A percentile compares a stretch with the other conserved stretches of the same genome.
phyloP scores from a whole-genome alignment of 1,284 basidiomycete genomes.

The Wallemia hederae region DNA sequence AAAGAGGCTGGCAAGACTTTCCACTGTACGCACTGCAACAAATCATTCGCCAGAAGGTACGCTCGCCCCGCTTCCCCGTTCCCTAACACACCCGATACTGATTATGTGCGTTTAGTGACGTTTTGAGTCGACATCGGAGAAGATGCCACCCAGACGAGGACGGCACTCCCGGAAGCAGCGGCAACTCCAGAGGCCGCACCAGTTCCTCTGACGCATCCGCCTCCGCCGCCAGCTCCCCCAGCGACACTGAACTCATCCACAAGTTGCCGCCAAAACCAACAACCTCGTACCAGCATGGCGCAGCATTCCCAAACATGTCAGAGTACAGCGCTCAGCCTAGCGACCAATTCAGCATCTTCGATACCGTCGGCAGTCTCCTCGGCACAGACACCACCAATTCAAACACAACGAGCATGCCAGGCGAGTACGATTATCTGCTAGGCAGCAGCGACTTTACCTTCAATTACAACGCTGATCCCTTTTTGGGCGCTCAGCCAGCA shows the following conservation, averaged over 20 bases:
- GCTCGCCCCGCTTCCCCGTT: not conserved
- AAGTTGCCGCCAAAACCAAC: not conserved
- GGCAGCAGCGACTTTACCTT: no score
- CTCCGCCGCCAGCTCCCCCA: not conserved
- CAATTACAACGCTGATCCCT: no score
- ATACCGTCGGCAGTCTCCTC: not conserved
- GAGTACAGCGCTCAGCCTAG: not conserved
- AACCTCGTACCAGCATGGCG: not conserved
- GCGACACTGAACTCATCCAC: not conserved
- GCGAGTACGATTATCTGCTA: no score
- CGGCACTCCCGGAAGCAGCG: not conserved
- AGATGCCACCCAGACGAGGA: not conserved
- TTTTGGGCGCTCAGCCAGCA: not conserved
- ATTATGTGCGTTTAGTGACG: no score
- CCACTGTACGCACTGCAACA: not conserved
- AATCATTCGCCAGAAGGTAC: not conserved
- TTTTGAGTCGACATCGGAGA: not conserved
- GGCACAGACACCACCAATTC: no score
- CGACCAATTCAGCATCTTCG: not conserved
- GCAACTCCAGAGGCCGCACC: no score
- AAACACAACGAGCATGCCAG: no score
- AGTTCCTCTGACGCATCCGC: not conserved
- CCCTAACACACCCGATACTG: not conserved
- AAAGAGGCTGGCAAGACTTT: constrained; percentile 1
- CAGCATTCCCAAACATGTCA: not conserved